phyloP scores from a whole-genome alignment of 257 asterid species.

The Jaltomata sinuosa region DNA sequence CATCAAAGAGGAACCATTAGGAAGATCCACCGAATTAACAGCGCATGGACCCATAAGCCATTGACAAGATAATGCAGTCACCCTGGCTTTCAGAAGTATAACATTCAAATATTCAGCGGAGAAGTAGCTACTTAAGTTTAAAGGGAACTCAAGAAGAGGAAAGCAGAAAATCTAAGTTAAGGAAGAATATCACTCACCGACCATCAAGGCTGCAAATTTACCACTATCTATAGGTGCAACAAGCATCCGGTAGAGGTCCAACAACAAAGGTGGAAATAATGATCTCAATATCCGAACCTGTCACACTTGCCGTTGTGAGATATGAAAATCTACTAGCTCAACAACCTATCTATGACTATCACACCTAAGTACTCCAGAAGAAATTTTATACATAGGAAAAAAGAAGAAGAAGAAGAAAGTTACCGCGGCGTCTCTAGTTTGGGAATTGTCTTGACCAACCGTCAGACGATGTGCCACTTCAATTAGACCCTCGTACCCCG shows the following conservation, averaged over 20 bases:
- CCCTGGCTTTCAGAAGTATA: conserved; percentile 60
- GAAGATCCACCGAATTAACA: conserved; percentile 58
- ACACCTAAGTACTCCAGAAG: too few species aligned
- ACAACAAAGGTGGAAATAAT: conserved; percentile 55
- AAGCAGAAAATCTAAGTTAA: background rate
- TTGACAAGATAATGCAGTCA: conserved; percentile 73
- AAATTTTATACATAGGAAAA: background rate
- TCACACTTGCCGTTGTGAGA: background rate
- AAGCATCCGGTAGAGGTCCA: conserved; percentile 59
- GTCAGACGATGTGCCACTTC: conserved; percentile 70
- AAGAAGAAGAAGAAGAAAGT: background rate
- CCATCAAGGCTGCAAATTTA: conserved; percentile 64
- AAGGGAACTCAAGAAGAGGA: background rate
- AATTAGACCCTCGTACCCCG: conserved; percentile 76
- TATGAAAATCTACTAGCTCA: background rate
- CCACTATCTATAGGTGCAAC: conserved; percentile 68
- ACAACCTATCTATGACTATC: background rate
- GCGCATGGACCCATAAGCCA: conserved; percentile 90
- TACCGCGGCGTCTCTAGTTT: conserved; percentile 68
- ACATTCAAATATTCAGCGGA: background rate
- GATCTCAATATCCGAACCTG: conserved; percentile 61
- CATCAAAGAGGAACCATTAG: conserved; percentile 54
- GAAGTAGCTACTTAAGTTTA: background rate
- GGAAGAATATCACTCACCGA: conserved; percentile 46
- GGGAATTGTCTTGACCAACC: conserved; percentile 59